phyloP scores from a whole-genome alignment of 345 rosid genomes.

The Excoecaria agallocha region DNA sequence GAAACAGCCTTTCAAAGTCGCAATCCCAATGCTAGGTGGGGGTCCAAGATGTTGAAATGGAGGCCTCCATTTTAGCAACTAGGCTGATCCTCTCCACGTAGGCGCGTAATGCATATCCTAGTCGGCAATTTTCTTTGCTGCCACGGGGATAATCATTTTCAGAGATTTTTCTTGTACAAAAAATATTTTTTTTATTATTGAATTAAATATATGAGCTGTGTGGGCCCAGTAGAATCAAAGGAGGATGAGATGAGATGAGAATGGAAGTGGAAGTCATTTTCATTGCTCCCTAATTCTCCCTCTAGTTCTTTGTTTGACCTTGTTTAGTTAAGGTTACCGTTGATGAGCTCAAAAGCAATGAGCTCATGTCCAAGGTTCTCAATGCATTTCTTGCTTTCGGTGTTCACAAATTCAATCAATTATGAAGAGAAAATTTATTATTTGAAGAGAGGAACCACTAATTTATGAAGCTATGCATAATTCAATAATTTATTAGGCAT shows the following conservation, averaged over 20 bases:
- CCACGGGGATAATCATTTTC: slow-evolving; percentile 23
- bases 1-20: slow-evolving; percentile 30
- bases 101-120: slow-evolving; percentile 27
- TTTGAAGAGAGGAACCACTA: not conserved
- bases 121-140: slow-evolving; percentile 25
- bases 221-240: slow-evolving; percentile 28
- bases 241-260: slow-evolving; percentile 12
- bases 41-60: slow-evolving; percentile 17
- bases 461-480: not conserved
- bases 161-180: not conserved
- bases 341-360: not conserved
- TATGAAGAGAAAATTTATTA: not conserved
- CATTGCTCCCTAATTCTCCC: slow-evolving; percentile 42
- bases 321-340: too few relatives aligned
- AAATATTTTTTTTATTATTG: not conserved
- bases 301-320: not conserved
- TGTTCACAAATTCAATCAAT: not conserved
- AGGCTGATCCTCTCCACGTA: slow-evolving; percentile 44
- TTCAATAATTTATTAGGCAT: not conserved
- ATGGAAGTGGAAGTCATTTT: slow-evolving; percentile 26
- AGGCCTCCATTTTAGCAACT: slow-evolving; percentile 15
- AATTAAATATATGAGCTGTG: not conserved
- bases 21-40: slow-evolving; percentile 32
- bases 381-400: not conserved
- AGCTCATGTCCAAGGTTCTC: not conserved